Evolutionary conservation across 148 eudicot genomes (phyloP), one percentile per base, ranked within the genome.

Genomic region (Limonium bicolor): DNA sequence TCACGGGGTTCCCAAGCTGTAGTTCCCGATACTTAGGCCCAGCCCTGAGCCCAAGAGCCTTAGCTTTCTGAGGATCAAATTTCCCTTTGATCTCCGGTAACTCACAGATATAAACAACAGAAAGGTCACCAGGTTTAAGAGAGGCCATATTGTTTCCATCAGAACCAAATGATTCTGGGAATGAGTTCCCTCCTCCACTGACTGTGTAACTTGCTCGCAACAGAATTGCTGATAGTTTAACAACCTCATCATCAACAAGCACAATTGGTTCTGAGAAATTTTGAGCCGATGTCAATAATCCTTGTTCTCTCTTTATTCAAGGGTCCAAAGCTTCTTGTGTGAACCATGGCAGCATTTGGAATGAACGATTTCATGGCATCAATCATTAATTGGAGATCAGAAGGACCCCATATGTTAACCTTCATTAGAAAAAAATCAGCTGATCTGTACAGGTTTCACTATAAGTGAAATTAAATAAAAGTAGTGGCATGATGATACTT

Each of bases 301-400:
- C n/a, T n/a, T n/a, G n/a, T n/a, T n/a, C n/a, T n/a, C n/a, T n/a
- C n/a, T n/a, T n/a, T n/a, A n/a, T n/a, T n/a, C n/a, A 66, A 50
- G 18, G 77, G 62, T 29, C 95, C 97, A 58, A 90, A 90, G 65
- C 95, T 80, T 17, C 29, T 72, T 2, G 97, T 68, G 56, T 90
- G 78, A 47, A 84, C 87, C 97, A 90, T 84, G 71, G 95, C 86
- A 53, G 93, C 93, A 60, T 71, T 84, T 34, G 97, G 95, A 62
- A 90, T 80, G 58, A 90, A 84, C 7, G 86, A 61, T 46, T 72
- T 68, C 97, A 84, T 90, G 17, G 95, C 97, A 51, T 64, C 63
- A 20, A 84, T 77, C 48, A 90, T 51, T 34, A 70, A 75, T 20
- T 68, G 58, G 27, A 90, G 67, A 62, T 80, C 86, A 15, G 97